Evolutionary conservation across 345 rosid species (phyloP).

Genomic region (Brassica carinata): DNA sequence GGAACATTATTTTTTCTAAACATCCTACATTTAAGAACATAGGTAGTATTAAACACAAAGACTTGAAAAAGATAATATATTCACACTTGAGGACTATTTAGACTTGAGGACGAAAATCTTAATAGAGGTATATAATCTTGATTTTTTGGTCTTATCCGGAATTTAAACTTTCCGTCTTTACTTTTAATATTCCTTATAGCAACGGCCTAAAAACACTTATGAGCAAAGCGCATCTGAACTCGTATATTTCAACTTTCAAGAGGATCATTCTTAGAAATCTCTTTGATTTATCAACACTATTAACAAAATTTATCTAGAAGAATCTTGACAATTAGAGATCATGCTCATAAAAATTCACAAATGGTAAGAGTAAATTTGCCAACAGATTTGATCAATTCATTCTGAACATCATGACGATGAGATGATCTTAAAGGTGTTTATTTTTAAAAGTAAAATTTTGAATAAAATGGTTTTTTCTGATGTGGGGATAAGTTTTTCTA

Average conservation of each 20-base stretch:
- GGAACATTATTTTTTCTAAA: too few species aligned
- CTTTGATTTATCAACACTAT: neutral
- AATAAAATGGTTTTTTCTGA: neutral
- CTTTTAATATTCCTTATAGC: constrained; percentile 36
- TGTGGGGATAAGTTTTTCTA: neutral
- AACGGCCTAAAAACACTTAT: constrained; percentile 35
- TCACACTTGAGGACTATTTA: neutral
- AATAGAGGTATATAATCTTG: constrained; percentile 23
- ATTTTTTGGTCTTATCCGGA: constrained; percentile 24
- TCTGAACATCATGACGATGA: neutral
- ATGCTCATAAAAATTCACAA: constrained; percentile 10
- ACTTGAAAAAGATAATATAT: neutral
- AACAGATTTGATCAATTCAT: neutral
- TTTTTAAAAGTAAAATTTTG: neutral
- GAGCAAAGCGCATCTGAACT: constrained; percentile 24
- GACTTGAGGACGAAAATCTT: constrained; percentile 1
- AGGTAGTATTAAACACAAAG: neutral
- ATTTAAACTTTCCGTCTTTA: constrained; percentile 26
- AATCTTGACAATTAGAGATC: neutral
- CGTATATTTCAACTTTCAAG: constrained; percentile 10
- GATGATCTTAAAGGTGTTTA: neutral
- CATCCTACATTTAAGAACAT: too few species aligned
- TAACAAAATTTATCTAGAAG: neutral
- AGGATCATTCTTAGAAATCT: constrained; percentile 29
- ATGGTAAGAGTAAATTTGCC: neutral